phyloP scores from a whole-genome alignment of 2,329 filamentous ascomycete species.

The Xylaria sp. region DNA sequence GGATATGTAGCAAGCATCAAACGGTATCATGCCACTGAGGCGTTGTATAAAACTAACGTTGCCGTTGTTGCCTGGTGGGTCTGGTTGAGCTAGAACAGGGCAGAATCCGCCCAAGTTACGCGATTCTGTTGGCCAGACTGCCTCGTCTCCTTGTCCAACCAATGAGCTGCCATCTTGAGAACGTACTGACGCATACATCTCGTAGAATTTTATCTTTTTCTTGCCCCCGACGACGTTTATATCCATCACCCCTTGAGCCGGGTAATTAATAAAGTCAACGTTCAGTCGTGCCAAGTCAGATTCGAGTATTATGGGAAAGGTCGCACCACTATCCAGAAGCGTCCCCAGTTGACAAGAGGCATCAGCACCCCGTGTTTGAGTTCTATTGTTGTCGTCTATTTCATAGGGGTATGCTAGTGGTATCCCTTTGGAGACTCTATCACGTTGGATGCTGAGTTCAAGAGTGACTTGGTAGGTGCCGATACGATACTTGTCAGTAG shows the following conservation, averaged over 20 bases:
- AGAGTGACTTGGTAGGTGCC: conserved; percentile 43
- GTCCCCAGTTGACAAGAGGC: conserved; percentile 47
- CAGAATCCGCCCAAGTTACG: conserved; percentile 44
- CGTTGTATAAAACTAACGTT: conserved; percentile 43
- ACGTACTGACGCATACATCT: conserved; percentile 51
- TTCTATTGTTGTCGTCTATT: not conserved
- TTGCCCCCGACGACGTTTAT: conserved; percentile 41
- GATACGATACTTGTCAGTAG: conserved; percentile 39
- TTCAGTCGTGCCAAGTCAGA: conserved; percentile 52
- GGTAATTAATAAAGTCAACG: conserved; percentile 51
- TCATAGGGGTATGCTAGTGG: not conserved
- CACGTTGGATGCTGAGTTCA: conserved; percentile 17
- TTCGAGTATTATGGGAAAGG: conserved; percentile 53
- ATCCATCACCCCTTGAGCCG: conserved; percentile 50
- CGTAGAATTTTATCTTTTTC: conserved; percentile 47
- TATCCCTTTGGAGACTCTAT: conserved; percentile 18
- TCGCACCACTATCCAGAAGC: conserved; percentile 58
- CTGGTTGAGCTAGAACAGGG: conserved; percentile 46
- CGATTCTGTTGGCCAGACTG: conserved; percentile 44
- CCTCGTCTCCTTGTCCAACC: conserved; percentile 46
- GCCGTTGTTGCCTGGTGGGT: conserved; percentile 4
- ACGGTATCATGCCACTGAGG: conserved; percentile 57
- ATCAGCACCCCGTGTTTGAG: conserved; percentile 39
- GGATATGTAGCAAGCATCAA: conserved; percentile 56
- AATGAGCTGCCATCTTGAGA: conserved; percentile 42